Base-by-base conservation (phyloP, 129 eudicot genomes). In the Tagetes patula region DNA sequence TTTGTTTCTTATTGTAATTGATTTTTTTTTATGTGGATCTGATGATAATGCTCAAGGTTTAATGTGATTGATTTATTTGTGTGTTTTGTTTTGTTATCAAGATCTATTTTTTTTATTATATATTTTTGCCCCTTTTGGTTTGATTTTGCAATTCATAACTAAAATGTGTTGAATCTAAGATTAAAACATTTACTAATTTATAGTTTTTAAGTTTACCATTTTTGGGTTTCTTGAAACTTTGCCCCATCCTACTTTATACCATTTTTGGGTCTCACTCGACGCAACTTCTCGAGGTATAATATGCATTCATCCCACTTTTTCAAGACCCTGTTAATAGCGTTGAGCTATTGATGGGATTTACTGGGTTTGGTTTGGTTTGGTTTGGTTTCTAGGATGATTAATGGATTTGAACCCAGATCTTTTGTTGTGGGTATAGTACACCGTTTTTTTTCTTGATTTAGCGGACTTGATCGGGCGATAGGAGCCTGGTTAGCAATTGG, bases 11-110 rank as follows among this genome's bases (percentile, higher is more conserved):
- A 11, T 66, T 43, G 49, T 46, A 12, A 14, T 34, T n/a, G 5
- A 36, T 67, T 27, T 8, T 36, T 3, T 8, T 27, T 58, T 37
- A 3, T 54, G 33, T 70, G 77, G 77, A 81, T 73, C 82, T 81
- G 61, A 65, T 71, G 61, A 65, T 71, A 48, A 63, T 60, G 70
- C 64, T 42, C 20, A 53, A 10, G n/a, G 67, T 20, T 20, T 20
- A 20, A 20, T 20, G 46, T 42, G 0, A 9, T 43, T 43, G 48
- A 6, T 0, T 43, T 8, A 43, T 43, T 10, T 43, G 47, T 43
- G 47, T 43, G 47, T 43, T 43, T 43, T 8, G 8, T 43, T 43
- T 8, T 43, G 48, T 20, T 20, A 20, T 20, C 27, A 20, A 20
- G 27, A 20, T 20, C 27, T 20, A 20, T 20, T 20, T 20, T 20